Base-by-base conservation (phyloP, 345 rosid genomes). In the Boechera retrofracta region DNA sequence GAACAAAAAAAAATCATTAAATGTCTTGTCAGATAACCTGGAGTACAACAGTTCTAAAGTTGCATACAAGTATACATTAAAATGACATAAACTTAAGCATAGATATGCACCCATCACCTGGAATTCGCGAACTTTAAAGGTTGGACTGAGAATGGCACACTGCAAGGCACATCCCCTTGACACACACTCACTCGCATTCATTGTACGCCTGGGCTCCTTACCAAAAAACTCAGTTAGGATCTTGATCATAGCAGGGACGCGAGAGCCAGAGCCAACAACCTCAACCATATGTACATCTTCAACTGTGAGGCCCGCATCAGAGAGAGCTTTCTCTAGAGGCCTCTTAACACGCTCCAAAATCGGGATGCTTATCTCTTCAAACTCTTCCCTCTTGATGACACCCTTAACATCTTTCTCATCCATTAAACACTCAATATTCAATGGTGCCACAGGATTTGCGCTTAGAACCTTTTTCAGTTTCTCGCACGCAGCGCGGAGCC, bases 161-260 rank as follows among this genome's bases (percentile, higher is more conserved):
- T 95, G 84, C 75, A 95, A 79, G 67, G 99, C 98, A 67, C 87
- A 85, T 5, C 98, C 99, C 67, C 90, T 88, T 0, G 98, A 87
- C 56, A 95, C 98, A 81, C 98, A 93, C 84, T 95, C 99, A 74
- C 97, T 95, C 3, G 99, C 97, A 84, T 95, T 95, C 99, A 95
- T 91, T 16, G 98, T 91, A 13, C 96, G 89, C 76, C 97, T 85
- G 5, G 98, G 98, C 82, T 93, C 99, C 83, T 95, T 95, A n/a
- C 99, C 96, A 36, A 95, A 95, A 80, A 95, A 91, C 53, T 93
- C 98, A 0, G 97, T 86, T 55, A 95, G 61, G 53, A 95, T 93
- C 82, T 85, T 95, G 36, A 89, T 76, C 16, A 95, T 71, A 21
- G 99, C 85, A 69, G 99, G 99, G 26, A 93, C 79, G 5, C 98